These are phyloP conservation scores for Thuidium tamariscinum DNA, from an alignment of 225 moss, liverwort and hornwort species.

Conservation along the genomic window DNA sequence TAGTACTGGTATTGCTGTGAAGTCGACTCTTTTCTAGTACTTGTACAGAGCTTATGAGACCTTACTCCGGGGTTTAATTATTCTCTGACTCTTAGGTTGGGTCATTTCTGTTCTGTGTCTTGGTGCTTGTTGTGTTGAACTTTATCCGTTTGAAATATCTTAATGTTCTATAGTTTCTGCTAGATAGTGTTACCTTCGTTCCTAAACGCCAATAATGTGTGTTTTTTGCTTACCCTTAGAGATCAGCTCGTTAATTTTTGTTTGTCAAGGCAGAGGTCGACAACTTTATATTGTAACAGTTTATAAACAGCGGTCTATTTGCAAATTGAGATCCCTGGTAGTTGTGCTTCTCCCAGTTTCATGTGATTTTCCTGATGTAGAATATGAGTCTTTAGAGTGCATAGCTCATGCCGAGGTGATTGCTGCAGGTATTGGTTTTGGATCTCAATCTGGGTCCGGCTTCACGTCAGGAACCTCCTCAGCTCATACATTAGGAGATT, in stretches of 20 bases:
- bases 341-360: neutral
- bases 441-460: conserved; percentile 34
- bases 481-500: conserved; percentile 33
- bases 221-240: neutral
- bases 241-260: neutral
- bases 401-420: neutral
- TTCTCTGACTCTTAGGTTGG: neutral
- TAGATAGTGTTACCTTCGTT: neutral
- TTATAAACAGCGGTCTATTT: neutral
- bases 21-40: neutral
- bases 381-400: neutral
- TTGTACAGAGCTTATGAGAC: neutral
- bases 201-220: neutral
- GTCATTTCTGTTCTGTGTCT: neutral
- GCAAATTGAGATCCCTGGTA: neutral
- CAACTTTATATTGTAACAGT: neutral
- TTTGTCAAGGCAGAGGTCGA: neutral
- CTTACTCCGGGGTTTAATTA: neutral
- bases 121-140: neutral
- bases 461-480: conserved; percentile 37
- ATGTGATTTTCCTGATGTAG: neutral
- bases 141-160: neutral
- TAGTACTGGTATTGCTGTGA: neutral
- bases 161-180: neutral
- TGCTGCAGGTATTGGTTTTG: conserved; percentile 51